Evolutionary conservation across 1,284 basidiomycete genomes (phyloP), one percentile per base, ranked within the genome.

Genomic region (Dichomitus squalens): DNA sequence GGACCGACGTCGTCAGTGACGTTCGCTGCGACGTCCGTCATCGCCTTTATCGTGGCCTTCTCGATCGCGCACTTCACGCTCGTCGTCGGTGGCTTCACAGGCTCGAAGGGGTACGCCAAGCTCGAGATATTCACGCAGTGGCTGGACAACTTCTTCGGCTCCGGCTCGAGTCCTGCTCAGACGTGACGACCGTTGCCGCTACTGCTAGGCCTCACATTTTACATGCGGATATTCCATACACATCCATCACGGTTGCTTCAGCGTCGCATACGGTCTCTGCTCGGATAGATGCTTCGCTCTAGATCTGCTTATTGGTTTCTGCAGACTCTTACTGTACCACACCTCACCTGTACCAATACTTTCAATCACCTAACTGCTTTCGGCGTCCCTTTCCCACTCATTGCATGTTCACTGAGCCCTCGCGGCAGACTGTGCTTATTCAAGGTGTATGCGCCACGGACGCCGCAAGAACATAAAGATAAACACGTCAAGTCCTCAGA

Each of bases 21-120:
- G 3, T 73, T 69, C 64, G 64, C 75, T 16, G 41, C 80, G 16
- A 70, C 76, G 4, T 75, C 77, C 16, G 76, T 84, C 21, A 59
- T 77, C 27, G 68, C 79, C 9, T 70, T 85, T 23, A 72, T 84
- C 52, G 72, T 75, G 33, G 83, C 82, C 36, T 75, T 82, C 34
- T 79, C 77, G 49, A 64, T 84, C 12, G 79, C 79, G 11, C 83
- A 83, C 63, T 82, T 84, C 56, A 52, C 77, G 4, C 68, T 84
- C 20, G 78, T 81, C 25, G 69, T 78, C n/a, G 74, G 76, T 20
- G 80, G 82, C 1, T 79, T 83, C 57, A 82, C 79, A 1, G 81
- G 80, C 3, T 66, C 75, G 29, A 69, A 65, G n/a, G 81, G 80
- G 8, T 77, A 76, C 57, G 71, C 74, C 63, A 82, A 83, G 71